These are phyloP conservation scores for Hymenochaete sp. DNA, from an alignment of 1,284 basidiomycete genomes.

Conservation along the genomic window DNA sequence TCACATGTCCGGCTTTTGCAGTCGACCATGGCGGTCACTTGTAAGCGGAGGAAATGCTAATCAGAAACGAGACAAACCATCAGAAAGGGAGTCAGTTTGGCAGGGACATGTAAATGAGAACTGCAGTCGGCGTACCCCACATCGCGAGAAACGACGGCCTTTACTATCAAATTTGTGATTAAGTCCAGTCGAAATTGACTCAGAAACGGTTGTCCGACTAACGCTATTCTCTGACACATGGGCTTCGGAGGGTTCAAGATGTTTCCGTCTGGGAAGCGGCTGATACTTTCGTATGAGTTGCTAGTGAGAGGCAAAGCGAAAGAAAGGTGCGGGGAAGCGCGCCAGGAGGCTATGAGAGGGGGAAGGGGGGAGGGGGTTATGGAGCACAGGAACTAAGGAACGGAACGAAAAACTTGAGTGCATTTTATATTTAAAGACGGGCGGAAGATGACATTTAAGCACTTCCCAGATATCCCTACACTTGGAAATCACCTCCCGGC, in stretches of 20 bases:
- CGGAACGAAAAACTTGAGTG: too few species aligned
- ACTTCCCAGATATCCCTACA: too few species aligned
- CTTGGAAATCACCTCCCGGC: too few species aligned
- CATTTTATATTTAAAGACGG: too few species aligned
- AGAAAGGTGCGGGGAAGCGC: too few species aligned
- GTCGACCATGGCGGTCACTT: slow-evolving; percentile 59
- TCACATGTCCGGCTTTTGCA: slow-evolving; percentile 54
- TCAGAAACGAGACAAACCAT: slow-evolving; percentile 10
- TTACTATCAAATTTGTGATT: slow-evolving; percentile 34
- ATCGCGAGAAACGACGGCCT: slow-evolving; percentile 61
- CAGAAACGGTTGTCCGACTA: slow-evolving; percentile 22
- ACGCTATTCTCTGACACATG: slow-evolving; percentile 55
- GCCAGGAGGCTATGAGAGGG: too few species aligned
- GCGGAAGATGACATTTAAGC: too few species aligned
- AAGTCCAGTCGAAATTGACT: slow-evolving; percentile 7
- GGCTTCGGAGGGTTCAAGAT: slow-evolving; percentile 76
- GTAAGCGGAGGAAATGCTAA: slow-evolving; percentile 66
- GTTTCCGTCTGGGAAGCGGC: too few species aligned
- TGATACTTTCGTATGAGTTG: too few species aligned
- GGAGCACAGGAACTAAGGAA: too few species aligned
- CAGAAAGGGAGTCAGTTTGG: neutral
- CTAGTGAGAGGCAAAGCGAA: too few species aligned
- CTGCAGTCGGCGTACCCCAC: slow-evolving; percentile 39
- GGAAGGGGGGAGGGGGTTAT: too few species aligned
- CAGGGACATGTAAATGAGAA: slow-evolving; percentile 11